phyloP scores from a whole-genome alignment of 805 yeast genomes.

The Monosporozyma aerobia region DNA sequence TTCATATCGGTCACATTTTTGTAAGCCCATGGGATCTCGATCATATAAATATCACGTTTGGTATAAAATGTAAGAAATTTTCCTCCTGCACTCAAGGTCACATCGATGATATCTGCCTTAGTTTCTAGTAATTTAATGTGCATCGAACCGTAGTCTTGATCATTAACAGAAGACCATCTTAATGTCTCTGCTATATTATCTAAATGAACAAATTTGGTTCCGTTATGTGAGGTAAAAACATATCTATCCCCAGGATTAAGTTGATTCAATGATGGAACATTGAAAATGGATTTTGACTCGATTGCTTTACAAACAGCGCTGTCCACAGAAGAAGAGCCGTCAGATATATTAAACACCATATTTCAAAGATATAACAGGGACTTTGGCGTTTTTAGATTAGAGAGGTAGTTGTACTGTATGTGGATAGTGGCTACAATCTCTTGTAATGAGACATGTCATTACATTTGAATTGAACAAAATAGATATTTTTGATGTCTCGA shows the following conservation, averaged over 20 bases:
- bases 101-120: conserved; percentile 6
- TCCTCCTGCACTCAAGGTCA: conserved; percentile 12
- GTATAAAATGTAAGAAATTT: conserved; percentile 17
- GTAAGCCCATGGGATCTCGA: conserved; percentile 25
- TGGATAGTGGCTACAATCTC: background rate
- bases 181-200: background rate
- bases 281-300: conserved; percentile 1
- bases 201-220: conserved; percentile 11
- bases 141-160: conserved; percentile 9
- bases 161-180: conserved; percentile 5
- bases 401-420: background rate
- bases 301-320: background rate
- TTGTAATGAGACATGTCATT: background rate
- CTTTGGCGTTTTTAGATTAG: background rate
- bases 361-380: background rate
- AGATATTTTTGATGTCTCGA: background rate
- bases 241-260: conserved; percentile 8
- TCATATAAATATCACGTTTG: conserved; percentile 11
- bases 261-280: conserved; percentile 5
- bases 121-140: conserved; percentile 2
- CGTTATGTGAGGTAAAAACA: conserved; percentile 12
- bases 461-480: background rate
- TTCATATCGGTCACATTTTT: conserved; percentile 1
- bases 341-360: background rate
- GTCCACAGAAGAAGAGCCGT: background rate